These are phyloP conservation scores for Penicillium odoratum DNA, from an alignment of 495 filamentous ascomycete genomes.

Conservation along the genomic window DNA sequence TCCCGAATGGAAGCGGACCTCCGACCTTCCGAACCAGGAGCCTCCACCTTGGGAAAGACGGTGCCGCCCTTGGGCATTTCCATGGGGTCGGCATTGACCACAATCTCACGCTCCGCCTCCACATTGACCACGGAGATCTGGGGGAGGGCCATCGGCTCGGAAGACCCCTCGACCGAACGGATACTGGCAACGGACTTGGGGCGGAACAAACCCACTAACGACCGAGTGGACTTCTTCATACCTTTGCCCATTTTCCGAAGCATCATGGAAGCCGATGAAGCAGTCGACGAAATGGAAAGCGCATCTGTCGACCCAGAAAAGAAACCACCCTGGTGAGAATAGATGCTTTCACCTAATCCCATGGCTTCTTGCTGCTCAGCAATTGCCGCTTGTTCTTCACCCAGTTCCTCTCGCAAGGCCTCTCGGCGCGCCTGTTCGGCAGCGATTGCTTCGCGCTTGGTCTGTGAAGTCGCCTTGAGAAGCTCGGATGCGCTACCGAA, in stretches of 20 bases:
- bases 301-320: conserved; percentile 96
- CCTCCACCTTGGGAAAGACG: conserved; percentile 85
- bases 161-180: conserved; percentile 61
- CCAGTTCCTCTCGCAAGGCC: conserved; percentile 66
- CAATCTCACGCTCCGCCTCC: conserved; percentile 85
- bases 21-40: conserved; percentile 35
- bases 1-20: conserved; percentile 37
- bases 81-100: conserved; percentile 70
- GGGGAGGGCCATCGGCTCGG: conserved; percentile 63
- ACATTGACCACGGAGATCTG: conserved; percentile 92
- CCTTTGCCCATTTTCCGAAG: conserved; percentile 99
- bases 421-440: conserved; percentile 71
- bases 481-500: conserved; percentile 96
- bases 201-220: conserved; percentile 90
- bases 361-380: conserved; percentile 86
- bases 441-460: conserved; percentile 53
- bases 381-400: conserved; percentile 87
- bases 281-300: conserved; percentile 93
- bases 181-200: conserved; percentile 88
- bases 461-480: conserved; percentile 71
- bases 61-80: conserved; percentile 72
- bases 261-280: conserved; percentile 98
- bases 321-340: conserved; percentile 79
- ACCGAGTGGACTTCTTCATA: conserved; percentile 88
- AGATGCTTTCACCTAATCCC: conserved; percentile 91